Evolutionary conservation across 352 stramenopile species (phyloP).

Genomic region (Pythium guiyangense): DNA sequence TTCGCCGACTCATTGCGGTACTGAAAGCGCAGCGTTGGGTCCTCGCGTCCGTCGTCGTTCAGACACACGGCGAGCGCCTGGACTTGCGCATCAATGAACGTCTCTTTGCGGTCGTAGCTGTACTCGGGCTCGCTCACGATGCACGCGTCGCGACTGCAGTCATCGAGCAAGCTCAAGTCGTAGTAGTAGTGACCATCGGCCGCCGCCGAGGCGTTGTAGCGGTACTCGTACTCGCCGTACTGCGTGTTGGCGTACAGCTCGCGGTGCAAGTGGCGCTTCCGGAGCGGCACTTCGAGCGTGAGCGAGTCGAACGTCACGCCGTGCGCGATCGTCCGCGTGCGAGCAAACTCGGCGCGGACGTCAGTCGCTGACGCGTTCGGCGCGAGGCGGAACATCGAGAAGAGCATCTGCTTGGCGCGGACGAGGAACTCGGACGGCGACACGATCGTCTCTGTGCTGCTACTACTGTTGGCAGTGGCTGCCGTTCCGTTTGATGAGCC

Average conservation of each 20-base stretch:
- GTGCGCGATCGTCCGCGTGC: too few relatives aligned
- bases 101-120: not conserved
- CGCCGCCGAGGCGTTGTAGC: not conserved
- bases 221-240: slow-evolving; percentile 1
- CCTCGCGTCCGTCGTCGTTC: slow-evolving; percentile 1
- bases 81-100: slow-evolving; percentile 2
- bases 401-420: slow-evolving; percentile 1
- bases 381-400: slow-evolving; percentile 1
- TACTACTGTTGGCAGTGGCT: not conserved
- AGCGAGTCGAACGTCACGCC: slow-evolving; percentile 4
- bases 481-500: not conserved
- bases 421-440: too few relatives aligned
- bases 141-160: too few relatives aligned
- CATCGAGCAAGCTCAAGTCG: not conserved
- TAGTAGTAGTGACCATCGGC: slow-evolving; percentile 2
- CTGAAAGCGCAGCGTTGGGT: slow-evolving; percentile 3
- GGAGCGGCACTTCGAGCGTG: slow-evolving; percentile 8
- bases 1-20: not conserved
- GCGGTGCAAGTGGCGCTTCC: not conserved
- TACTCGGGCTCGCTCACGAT: too few relatives aligned
- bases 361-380: slow-evolving; percentile 5
- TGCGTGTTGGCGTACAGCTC: slow-evolving; percentile 1
- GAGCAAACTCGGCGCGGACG: not conserved
- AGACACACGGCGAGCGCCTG: slow-evolving; percentile 2
- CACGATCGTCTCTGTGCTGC: not conserved